Evolutionary conservation across 2,329 filamentous ascomycete species (phyloP).

Genomic region (Monosporascus sp.): DNA sequence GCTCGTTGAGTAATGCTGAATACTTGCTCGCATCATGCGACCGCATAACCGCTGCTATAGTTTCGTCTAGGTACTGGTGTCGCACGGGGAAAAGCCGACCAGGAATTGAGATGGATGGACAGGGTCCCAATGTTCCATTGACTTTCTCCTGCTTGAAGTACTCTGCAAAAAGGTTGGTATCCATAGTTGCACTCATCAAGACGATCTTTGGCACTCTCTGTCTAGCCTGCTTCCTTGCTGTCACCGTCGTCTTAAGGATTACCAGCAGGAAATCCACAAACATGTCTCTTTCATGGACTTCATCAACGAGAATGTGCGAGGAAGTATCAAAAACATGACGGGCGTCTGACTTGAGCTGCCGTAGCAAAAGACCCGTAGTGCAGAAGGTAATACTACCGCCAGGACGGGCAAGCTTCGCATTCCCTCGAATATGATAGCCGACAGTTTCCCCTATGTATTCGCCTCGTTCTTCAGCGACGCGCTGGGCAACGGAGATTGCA

Average conservation of each 20-base stretch:
- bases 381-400: constrained; percentile 39
- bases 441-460: constrained; percentile 35
- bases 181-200: constrained; percentile 6
- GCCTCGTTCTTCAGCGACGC: constrained; percentile 40
- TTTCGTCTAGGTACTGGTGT: neutral
- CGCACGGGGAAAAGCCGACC: constrained; percentile 4
- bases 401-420: constrained; percentile 26
- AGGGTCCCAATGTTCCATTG: neutral
- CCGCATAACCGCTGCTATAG: neutral
- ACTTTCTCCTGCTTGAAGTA: neutral
- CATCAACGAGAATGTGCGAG: constrained; percentile 46
- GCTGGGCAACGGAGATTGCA: constrained; percentile 37
- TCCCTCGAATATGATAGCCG: constrained; percentile 41
- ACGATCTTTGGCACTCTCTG: constrained; percentile 2
- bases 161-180: constrained; percentile 2
- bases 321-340: constrained; percentile 33
- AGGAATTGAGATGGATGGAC: constrained; percentile 2
- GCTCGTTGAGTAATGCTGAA: too few relatives aligned
- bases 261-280: too few relatives aligned
- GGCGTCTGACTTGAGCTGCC: constrained; percentile 34
- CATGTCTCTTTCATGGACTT: constrained; percentile 31
- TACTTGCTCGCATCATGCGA: too few relatives aligned
- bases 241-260: too few relatives aligned
- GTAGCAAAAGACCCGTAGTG: constrained; percentile 43
- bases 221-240: too few relatives aligned